phyloP scores from a whole-genome alignment of 176 grass and related monocot species.

The Urochloa ruziziensis region DNA sequence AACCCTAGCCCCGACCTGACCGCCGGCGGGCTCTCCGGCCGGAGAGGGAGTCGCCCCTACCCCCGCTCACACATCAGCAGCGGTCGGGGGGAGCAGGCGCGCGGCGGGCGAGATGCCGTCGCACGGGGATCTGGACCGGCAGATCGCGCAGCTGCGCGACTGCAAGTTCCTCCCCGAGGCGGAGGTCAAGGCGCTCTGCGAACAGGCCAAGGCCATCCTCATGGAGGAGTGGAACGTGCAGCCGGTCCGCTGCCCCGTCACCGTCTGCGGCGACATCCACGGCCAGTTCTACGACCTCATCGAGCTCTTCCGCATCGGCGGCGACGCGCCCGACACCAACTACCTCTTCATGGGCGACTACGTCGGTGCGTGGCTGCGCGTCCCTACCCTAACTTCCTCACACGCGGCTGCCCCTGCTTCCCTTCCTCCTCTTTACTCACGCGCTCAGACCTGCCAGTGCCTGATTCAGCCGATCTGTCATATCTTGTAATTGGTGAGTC shows the following conservation, averaged over 20 bases:
- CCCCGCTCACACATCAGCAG: neutral
- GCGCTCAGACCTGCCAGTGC: neutral
- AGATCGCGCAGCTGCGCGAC: constrained; percentile 93
- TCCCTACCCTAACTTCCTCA: neutral
- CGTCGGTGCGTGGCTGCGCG: constrained; percentile 49
- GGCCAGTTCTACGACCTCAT: constrained; percentile 99
- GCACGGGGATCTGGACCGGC: constrained; percentile 95
- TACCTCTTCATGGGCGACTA: constrained; percentile 99
- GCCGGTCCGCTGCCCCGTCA: constrained; percentile 93
- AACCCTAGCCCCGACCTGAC: constrained; percentile 47
- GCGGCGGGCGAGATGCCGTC: constrained; percentile 60
- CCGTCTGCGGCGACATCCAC: constrained; percentile 96
- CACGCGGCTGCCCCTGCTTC: neutral
- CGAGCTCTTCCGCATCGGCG: constrained; percentile 97
- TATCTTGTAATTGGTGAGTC: neutral
- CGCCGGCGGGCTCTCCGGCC: constrained; percentile 10
- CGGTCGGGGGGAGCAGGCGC: neutral
- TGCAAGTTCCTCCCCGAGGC: constrained; percentile 74
- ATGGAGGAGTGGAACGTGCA: constrained; percentile 99
- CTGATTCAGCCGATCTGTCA: constrained; percentile 26
- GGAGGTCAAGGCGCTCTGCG: constrained; percentile 89
- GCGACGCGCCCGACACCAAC: constrained; percentile 93
- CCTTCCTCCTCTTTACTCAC: neutral
- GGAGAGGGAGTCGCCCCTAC: neutral
- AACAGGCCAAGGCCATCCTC: constrained; percentile 92